Base-by-base conservation (phyloP, 805 yeast species). In the Saturnispora galanensis region DNA sequence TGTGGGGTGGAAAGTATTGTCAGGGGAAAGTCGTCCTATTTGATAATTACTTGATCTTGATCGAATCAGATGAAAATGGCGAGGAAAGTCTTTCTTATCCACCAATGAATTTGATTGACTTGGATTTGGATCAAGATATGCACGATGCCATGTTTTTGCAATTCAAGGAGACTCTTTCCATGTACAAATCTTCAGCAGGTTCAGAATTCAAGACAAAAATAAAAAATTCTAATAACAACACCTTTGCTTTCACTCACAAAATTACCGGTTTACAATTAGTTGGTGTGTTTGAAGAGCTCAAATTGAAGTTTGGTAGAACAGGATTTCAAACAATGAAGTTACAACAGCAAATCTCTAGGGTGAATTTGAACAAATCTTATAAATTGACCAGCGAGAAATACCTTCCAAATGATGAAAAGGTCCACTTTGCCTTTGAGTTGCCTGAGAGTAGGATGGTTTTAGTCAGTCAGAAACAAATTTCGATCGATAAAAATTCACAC, bases 141-240 rank as follows among this genome's bases (percentile, higher is more conserved):
- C 42, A 38, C 12, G 46, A 43, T 32, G 46, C 46, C n/a, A 43
- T 43, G 46, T 43, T 43, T 38, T 32, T 38, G 16, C 46, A 43
- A 26, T 43, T 43, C 18, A 43, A 12, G 11, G 46, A 43, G 30
- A 43, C 46, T 13, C 10, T 43, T 3, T 38, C 46, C n/a, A 32
- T 37, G 17, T 37, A 36, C n/a, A 38, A 38, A 38, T 43, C 46
- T 4, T 16, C 28, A 10, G 46, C 33, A n/a, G 46, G 38, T 12
- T 18, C 29, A 12, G 38, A 32, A 26, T 43, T 43, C 21, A 43
- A 43, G 29, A 16, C 26, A 16, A 43, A 43, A 38, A 33, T 43
- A 15, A 43, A 43, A 30, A 38, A 37, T 28, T 43, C 46, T 3
- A 42, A 42, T 37, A 13, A 11, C 13, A 38, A 43, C 26, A 43